These are phyloP conservation scores for Schizochytrium sp. DNA, from an alignment of 108 stramenopile species.

Conservation along the genomic window DNA sequence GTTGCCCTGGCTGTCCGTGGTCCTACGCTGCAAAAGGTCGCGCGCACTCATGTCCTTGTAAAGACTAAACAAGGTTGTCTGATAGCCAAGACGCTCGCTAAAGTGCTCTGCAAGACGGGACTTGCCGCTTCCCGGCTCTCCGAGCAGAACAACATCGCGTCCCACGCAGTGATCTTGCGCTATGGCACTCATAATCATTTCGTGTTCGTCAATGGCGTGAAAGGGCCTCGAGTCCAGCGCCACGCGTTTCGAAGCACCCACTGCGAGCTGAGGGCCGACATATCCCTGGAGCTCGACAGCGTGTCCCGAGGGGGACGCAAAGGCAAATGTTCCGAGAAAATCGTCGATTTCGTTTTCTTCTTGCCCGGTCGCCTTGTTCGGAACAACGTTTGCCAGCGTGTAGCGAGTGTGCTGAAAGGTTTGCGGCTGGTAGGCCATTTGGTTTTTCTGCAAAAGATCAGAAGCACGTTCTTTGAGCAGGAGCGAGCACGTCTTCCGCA, in stretches of 20 bases:
- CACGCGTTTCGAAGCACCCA: neutral
- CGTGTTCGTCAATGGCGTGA: neutral
- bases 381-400: neutral
- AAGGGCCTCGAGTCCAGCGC: neutral
- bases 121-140: conserved; percentile 64
- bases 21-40: conserved; percentile 55
- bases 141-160: conserved; percentile 51
- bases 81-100: conserved; percentile 44
- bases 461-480: neutral
- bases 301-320: neutral
- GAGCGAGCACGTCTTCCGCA: neutral
- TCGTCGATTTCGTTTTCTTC: too few relatives aligned
- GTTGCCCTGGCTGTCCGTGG: conserved; percentile 24
- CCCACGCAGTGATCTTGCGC: conserved; percentile 30
- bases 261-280: neutral
- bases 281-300: neutral
- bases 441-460: neutral
- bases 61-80: conserved; percentile 49
- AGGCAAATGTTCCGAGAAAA: too few relatives aligned
- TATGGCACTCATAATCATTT: neutral
- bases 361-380: neutral
- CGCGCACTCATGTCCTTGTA: conserved; percentile 64
- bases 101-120: conserved; percentile 44
- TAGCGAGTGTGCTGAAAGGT: neutral
- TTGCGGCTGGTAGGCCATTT: neutral